Percentiles rank a stretch among this genome's conserved stretches.
Evolutionary conservation across 192 early-diverging fungal species (phyloP).

Genomic region (Gonapodya prolifera): DNA sequence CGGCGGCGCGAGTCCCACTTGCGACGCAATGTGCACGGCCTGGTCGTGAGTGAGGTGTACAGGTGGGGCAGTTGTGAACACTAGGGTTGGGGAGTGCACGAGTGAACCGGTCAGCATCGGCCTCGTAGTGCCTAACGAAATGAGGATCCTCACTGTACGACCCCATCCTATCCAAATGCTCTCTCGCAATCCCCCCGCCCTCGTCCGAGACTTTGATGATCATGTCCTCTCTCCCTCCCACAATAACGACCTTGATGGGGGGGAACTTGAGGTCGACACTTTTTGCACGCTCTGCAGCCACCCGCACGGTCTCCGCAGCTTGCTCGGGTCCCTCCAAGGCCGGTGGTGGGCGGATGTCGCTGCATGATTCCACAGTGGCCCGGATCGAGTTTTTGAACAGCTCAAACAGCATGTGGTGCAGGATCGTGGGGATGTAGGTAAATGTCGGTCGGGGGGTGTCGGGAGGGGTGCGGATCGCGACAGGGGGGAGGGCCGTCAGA

Average conservation of each 20-base stretch:
- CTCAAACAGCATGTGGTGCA: conserved; percentile 69
- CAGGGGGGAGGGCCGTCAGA: neutral
- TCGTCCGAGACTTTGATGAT: conserved; percentile 95
- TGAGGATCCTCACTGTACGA: neutral
- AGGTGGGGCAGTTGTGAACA: neutral
- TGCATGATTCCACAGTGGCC: conserved; percentile 72
- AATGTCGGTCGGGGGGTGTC: neutral
- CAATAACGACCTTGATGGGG: conserved; percentile 78
- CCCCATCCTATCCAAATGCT: neutral
- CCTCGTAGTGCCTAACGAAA: neutral
- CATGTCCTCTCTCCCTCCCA: conserved; percentile 62
- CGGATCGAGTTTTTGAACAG: conserved; percentile 92
- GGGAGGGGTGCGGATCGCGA: neutral
- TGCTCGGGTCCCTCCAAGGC: neutral
- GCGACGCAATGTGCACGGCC: neutral
- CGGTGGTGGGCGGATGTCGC: neutral
- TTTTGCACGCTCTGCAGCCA: conserved; percentile 31
- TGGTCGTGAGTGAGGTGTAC: neutral
- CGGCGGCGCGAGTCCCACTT: neutral
- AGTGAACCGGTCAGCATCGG: neutral
- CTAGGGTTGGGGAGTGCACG: neutral
- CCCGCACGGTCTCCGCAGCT: neutral
- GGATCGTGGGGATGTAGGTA: conserved; percentile 6
- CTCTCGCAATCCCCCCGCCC: conserved; percentile 79
- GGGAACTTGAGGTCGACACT: conserved; percentile 76